Evolutionary conservation across 2,329 filamentous ascomycete species (phyloP).

Genomic region (Epichloe baconii): DNA sequence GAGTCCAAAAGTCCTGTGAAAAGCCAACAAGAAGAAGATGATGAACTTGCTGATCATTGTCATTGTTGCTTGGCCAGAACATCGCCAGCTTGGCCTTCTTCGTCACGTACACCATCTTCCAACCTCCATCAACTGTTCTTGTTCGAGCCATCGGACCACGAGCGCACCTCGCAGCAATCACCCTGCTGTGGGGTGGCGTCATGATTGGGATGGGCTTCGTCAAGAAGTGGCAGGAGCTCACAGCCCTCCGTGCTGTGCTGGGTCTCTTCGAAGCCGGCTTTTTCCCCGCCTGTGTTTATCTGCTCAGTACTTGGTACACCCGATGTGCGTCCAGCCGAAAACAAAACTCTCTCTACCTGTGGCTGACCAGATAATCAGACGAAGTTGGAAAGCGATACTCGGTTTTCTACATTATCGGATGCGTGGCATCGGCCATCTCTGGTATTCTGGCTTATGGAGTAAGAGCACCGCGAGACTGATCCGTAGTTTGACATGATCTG

Average conservation of each 20-base stretch:
- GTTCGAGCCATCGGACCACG: constrained; percentile 54
- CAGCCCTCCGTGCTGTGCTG: constrained; percentile 43
- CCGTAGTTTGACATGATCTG: not conserved
- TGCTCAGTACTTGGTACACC: constrained; percentile 64
- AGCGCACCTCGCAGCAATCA: constrained; percentile 39
- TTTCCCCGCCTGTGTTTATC: constrained; percentile 57
- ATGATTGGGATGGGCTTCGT: constrained; percentile 57
- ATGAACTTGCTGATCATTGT: not conserved
- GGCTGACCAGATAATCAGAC: constrained; percentile 22
- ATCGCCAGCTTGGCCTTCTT: constrained; percentile 63
- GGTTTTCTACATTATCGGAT: constrained; percentile 56
- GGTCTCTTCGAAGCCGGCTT: constrained; percentile 58
- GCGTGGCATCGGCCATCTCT: constrained; percentile 50
- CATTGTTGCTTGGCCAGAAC: constrained; percentile 22
- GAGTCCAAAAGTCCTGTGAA: constrained; percentile 8
- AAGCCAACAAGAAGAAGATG: too few relatives aligned
- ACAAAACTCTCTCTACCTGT: not conserved
- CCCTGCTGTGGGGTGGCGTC: constrained; percentile 43
- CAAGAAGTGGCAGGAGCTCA: constrained; percentile 35
- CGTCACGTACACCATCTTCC: constrained; percentile 58
- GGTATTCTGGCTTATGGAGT: constrained; percentile 59
- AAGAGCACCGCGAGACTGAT: not conserved
- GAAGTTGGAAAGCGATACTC: constrained; percentile 60
- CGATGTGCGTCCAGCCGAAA: constrained; percentile 32
- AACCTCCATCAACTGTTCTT: constrained; percentile 57